Conservation (phyloP, 345 rosid genomes). For the Salix purpurea region DNA sequence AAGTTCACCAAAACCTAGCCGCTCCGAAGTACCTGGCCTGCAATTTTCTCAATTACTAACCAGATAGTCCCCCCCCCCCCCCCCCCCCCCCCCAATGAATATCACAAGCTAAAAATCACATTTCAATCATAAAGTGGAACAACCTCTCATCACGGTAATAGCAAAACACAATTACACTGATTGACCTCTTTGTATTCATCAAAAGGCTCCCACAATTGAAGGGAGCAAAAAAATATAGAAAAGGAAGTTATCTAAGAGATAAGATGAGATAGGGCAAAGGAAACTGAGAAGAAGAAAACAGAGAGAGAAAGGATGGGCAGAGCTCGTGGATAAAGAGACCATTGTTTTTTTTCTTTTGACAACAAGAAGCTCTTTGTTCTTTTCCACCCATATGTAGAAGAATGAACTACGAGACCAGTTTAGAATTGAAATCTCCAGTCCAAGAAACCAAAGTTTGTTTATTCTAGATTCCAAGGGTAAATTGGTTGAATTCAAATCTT, state of each 20-base stretch:
- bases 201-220: background rate
- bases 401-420: background rate
- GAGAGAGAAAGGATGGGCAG: background rate
- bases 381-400: background rate
- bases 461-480: background rate
- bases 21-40: background rate
- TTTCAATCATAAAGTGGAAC: background rate
- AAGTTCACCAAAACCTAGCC: background rate
- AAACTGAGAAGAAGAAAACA: background rate
- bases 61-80: background rate
- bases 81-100: background rate
- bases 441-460: background rate
- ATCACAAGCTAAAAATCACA: background rate
- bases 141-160: background rate
- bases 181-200: background rate
- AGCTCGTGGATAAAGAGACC: background rate
- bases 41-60: background rate
- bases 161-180: background rate
- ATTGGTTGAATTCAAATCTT: background rate
- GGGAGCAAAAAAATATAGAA: background rate
- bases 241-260: background rate
- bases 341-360: too few species aligned
- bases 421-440: background rate
- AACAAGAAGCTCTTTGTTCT: background rate
- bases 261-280: background rate